Percentiles rank a stretch among this genome's conserved stretches.
Conservation (phyloP, 345 rosid species). For the Citrus sp. region DNA sequence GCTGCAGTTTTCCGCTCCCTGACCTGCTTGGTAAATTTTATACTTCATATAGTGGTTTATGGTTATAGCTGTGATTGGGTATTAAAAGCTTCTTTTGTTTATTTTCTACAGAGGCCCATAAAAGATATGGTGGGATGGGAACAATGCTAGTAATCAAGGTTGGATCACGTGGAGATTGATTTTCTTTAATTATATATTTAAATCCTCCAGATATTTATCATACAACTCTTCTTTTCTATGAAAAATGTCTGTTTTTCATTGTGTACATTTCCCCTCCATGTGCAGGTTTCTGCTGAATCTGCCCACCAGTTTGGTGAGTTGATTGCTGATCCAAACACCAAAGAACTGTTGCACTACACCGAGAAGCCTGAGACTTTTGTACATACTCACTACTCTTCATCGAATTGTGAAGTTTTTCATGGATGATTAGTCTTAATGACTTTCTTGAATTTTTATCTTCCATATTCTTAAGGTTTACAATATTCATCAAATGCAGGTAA, state of each 20-base stretch:
- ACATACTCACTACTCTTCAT: slow-evolving; percentile 24
- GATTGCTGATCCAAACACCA: slow-evolving; percentile 73
- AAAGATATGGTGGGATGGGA: slow-evolving; percentile 67
- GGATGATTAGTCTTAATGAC: neutral
- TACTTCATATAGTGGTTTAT: neutral
- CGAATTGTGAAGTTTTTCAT: neutral
- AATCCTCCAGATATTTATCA: neutral
- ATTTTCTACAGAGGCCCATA: slow-evolving; percentile 58
- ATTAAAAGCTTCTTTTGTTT: neutral
- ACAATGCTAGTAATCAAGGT: slow-evolving; percentile 86
- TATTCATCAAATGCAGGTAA: slow-evolving; percentile 50
- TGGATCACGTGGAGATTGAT: neutral
- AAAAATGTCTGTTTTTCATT: neutral
- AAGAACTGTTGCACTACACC: slow-evolving; percentile 78
- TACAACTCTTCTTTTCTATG: neutral
- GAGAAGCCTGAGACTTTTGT: slow-evolving; percentile 96
- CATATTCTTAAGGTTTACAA: slow-evolving; percentile 1
- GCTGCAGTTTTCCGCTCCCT: slow-evolving; percentile 79
- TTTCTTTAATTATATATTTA: neutral
- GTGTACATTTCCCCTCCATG: neutral
- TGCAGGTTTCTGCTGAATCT: slow-evolving; percentile 86
- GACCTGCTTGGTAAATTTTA: slow-evolving; percentile 61
- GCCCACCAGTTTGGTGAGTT: slow-evolving; percentile 81
- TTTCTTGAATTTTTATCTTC: neutral
- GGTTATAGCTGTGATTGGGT: neutral